Evolutionary conservation across 352 stramenopile species (phyloP).

Genomic region (Pythium volutum): DNA sequence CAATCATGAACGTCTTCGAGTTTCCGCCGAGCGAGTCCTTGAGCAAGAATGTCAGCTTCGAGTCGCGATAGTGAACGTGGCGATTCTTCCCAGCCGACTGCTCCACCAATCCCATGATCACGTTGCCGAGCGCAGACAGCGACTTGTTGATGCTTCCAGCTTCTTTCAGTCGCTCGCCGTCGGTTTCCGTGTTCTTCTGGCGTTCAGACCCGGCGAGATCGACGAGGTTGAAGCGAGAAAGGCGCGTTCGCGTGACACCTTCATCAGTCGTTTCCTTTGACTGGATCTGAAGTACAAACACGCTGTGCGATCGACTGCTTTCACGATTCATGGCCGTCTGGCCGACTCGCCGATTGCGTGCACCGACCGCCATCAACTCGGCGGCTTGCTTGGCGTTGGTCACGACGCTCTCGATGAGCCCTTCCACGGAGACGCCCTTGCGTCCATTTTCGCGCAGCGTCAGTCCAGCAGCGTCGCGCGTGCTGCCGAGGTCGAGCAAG

Average conservation of each 20-base stretch:
- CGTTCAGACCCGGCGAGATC: conserved; percentile 98
- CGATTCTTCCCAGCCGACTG: conserved; percentile 76
- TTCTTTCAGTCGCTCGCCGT: conserved; percentile 95
- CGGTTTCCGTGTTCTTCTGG: conserved; percentile 94
- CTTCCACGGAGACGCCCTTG: conserved; percentile 75
- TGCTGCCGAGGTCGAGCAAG: conserved; percentile 71
- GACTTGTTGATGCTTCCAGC: conserved; percentile 96
- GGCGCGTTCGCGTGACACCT: conserved; percentile 62
- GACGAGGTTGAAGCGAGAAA: conserved; percentile 96
- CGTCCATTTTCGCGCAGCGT: conserved; percentile 71
- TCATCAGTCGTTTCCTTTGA: conserved; percentile 53
- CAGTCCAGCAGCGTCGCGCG: conserved; percentile 51
- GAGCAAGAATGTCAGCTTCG: conserved; percentile 81
- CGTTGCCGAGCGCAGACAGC: conserved; percentile 93
- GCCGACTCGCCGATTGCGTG: conserved; percentile 72
- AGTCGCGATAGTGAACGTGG: conserved; percentile 84
- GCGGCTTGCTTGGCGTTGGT: conserved; percentile 60
- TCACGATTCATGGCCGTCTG: conserved; percentile 87
- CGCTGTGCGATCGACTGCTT: conserved; percentile 80
- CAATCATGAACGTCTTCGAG: conserved; percentile 87
- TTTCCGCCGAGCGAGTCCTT: conserved; percentile 85
- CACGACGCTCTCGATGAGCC: conserved; percentile 72
- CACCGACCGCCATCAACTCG: conserved; percentile 70
- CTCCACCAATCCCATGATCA: conserved; percentile 91
- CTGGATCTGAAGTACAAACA: conserved; percentile 83